Base-by-base conservation (phyloP, 345 rosid species). In the Punica granatum region DNA sequence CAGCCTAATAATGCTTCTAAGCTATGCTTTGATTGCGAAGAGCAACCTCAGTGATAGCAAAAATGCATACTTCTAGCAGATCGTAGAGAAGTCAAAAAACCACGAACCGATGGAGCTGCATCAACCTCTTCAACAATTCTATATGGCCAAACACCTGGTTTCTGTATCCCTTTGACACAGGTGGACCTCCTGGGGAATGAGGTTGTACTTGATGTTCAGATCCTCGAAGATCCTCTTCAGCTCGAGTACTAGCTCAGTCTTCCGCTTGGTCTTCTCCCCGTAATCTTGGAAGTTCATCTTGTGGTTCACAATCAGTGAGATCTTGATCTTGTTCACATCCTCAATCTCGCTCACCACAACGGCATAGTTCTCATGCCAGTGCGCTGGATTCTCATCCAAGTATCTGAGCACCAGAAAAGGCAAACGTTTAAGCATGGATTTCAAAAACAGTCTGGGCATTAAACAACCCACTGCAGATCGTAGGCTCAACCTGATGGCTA, bases 261-360 rank as follows among this genome's bases (percentile, higher is more conserved):
- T 81, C 48, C 92, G 77, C 21, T 60, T n/a, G 75, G 61, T 78
- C 81, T 79, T 89, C 84, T 82, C 89, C 28, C 32, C 73, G 0
- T 23, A 79, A 2, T 81, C 74, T 63, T 89, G 96, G 71, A 85
- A 87, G 73, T 79, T 89, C 66, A 85, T 77, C 5, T 78, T 84
- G 73, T 85, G 92, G 21, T 15, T 59, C 39, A 79, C 46, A 6
- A 65, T 37, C 25, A 87, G 70, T 60, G 65, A 85, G 72, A 87
- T 61, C 58, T 76, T 75, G 62, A 90, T 60, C 75, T 75, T 84
- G 78, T 75, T 83, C 53, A 81, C 64, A 30, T 83, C 72, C 77
- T 84, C 87, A 30, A 84, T 87, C n/a, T 81, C 88, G 74, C 71
- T 77, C 69, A 90, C 83, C 64, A 81, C 62, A 49, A 85, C 64